Evolutionary conservation across 1,284 basidiomycete species (phyloP), one percentile per base, ranked within the genome.

Genomic region (Pseudozyma thailandica): DNA sequence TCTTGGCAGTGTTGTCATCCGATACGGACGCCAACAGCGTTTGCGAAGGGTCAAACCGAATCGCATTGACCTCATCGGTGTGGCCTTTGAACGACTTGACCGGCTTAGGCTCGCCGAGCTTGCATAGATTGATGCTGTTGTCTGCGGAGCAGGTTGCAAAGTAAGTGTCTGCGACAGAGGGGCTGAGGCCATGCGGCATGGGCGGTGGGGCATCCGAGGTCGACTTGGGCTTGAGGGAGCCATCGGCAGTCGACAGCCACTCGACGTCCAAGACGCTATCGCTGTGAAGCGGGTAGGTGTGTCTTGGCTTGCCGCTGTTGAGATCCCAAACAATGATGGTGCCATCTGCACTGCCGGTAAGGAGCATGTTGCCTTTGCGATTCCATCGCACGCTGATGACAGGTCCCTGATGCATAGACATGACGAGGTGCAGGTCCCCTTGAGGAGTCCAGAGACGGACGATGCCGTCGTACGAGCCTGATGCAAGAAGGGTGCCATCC

Each of bases 401-500:
- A n/a, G 81, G 72, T 2, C 81, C 81, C 43, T 82, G 80, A 45
- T 83, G 81, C 81, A 82, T 82, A 3, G 80, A 81, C 79, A 83
- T 79, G 62, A 83, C 81, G 25, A 82, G 72, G 51, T 81, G 79
- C 30, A 83, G 58, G 39, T 83, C 81, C 23, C 81, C 81, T 37
- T 83, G 80, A 6, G 81, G 80, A 7, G 81, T 83, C 81, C 81
- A 83, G 20, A 83, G 62, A 10, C 81, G 75, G 20, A 83, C 60
- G 44, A 83, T 83, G 27, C 81, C 81, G 35, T 83, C 81, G 68
- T 83, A 77, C 6, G 80, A 82, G 33, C 81, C 80, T 6, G 75
- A 77, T 1, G 81, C 81, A 3, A 83, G 74, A 13, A 83, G 72
- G 16, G 80, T 83, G 10, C 81, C 81, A 33, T 82, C 81, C 6